Percentiles rank a stretch among this genome's conserved stretches.
phyloP scores from a whole-genome alignment of 208 protist genomes.

The Giardia muris region DNA sequence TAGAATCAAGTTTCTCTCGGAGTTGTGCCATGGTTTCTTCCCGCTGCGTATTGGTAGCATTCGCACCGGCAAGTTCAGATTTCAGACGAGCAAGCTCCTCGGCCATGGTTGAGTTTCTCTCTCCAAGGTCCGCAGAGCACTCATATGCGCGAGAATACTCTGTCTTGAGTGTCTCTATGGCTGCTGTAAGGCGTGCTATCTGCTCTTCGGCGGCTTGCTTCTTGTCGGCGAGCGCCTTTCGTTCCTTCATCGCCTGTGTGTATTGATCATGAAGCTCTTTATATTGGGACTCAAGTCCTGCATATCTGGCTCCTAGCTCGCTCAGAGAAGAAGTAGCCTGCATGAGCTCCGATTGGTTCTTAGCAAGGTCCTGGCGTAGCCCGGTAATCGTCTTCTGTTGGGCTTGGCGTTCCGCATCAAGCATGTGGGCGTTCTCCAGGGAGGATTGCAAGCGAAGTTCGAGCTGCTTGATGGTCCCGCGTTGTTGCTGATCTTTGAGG shows the following conservation, averaged over 20 bases:
- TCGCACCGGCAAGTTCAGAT: too few species aligned
- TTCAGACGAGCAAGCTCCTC: neutral
- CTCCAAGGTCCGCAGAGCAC: neutral
- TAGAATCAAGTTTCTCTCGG: too few species aligned
- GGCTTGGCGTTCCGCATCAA: neutral
- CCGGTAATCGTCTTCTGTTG: neutral
- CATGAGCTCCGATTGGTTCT: neutral
- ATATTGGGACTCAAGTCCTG: neutral
- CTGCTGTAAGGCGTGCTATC: neutral
- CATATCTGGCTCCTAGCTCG: neutral
- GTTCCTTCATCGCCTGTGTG: neutral
- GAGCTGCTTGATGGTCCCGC: neutral
- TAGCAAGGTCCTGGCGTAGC: neutral
- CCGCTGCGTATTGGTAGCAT: too few species aligned
- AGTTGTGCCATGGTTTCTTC: too few species aligned
- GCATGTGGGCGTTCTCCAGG: neutral
- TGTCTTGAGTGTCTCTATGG: neutral
- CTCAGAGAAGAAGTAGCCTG: neutral
- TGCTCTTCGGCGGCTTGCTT: neutral
- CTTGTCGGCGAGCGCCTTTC: neutral
- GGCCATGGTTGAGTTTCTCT: neutral
- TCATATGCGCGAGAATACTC: neutral
- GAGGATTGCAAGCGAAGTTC: neutral
- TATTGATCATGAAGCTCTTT: neutral
- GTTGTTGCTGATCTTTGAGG: neutral